Percentiles rank a stretch among this genome's conserved stretches.
Conservation (phyloP, 176 grass and related monocot genomes). For the Elaeis guineensis region DNA sequence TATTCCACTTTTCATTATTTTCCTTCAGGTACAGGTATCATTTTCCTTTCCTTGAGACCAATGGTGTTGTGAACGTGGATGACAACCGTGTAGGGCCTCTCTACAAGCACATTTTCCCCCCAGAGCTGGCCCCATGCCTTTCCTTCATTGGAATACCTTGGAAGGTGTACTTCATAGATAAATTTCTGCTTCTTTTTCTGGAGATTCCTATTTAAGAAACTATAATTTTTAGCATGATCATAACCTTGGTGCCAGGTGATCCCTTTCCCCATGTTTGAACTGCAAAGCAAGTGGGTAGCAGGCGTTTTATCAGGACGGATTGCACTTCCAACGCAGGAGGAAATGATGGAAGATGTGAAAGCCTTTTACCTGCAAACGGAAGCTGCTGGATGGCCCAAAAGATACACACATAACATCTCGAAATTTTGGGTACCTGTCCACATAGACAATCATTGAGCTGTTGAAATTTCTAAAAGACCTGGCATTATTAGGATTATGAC, state of each 20-base stretch:
- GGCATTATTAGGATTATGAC: neutral
- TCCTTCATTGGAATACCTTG: conserved; percentile 58
- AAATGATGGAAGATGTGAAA: conserved; percentile 74
- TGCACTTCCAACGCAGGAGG: conserved; percentile 42
- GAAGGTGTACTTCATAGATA: conserved; percentile 31
- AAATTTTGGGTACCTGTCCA: conserved; percentile 35
- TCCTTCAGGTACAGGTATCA: conserved; percentile 53
- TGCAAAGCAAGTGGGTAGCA: conserved; percentile 96
- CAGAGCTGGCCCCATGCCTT: conserved; percentile 33
- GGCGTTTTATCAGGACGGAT: conserved; percentile 54
- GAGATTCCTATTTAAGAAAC: too few relatives aligned
- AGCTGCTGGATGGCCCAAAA: conserved; percentile 59
- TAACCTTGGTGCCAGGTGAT: conserved; percentile 33
- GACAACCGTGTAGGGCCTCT: conserved; percentile 47
- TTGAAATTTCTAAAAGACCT: neutral
- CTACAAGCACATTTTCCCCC: conserved; percentile 66
- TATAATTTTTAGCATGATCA: neutral
- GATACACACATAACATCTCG: conserved; percentile 74
- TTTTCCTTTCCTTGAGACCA: conserved; percentile 51
- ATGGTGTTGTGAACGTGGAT: conserved; percentile 43
- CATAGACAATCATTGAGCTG: neutral
- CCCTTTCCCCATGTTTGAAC: conserved; percentile 73
- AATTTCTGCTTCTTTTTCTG: too few relatives aligned
- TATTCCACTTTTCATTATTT: neutral
- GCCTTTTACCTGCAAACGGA: conserved; percentile 26